These are phyloP conservation scores for Cryptosporidium bovis DNA, from an alignment of 169 alveolate species.

Conservation along the genomic window DNA sequence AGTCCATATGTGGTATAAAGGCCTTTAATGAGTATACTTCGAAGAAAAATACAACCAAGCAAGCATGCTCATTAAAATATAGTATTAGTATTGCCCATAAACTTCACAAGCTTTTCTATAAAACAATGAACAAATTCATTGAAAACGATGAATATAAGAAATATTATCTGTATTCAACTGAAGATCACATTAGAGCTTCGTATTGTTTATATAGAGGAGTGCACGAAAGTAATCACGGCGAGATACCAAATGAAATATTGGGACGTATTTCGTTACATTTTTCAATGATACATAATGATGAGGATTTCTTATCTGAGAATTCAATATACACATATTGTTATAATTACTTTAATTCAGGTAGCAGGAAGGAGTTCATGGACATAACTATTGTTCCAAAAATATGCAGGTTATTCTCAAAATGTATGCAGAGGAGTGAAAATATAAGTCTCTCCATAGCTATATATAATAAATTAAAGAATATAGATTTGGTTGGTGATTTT, in stretches of 20 bases:
- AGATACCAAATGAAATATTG: conserved; percentile 29
- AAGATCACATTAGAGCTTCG: conserved; percentile 16
- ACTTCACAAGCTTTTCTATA: neutral
- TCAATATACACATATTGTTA: neutral
- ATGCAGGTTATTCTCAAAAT: conserved; percentile 17
- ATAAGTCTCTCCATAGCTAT: neutral
- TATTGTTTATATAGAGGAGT: conserved; percentile 33
- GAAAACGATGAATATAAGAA: neutral
- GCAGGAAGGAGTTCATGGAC: neutral
- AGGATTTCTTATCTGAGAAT: neutral
- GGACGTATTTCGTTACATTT: neutral
- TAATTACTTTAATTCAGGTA: neutral
- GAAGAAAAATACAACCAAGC: neutral
- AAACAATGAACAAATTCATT: neutral
- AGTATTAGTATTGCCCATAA: conserved; percentile 2
- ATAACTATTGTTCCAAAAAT: neutral
- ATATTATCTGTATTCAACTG: conserved; percentile 4
- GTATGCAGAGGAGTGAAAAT: conserved; percentile 2
- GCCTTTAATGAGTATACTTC: conserved; percentile 1
- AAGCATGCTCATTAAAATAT: conserved; percentile 23
- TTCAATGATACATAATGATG: neutral
- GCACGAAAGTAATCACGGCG: neutral
- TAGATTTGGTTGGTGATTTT: conserved; percentile 49
- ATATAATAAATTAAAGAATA: neutral
- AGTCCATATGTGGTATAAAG: conserved; percentile 4